Evolutionary conservation across 352 stramenopile species (phyloP).

Genomic region (Phytophthora hybrid): DNA sequence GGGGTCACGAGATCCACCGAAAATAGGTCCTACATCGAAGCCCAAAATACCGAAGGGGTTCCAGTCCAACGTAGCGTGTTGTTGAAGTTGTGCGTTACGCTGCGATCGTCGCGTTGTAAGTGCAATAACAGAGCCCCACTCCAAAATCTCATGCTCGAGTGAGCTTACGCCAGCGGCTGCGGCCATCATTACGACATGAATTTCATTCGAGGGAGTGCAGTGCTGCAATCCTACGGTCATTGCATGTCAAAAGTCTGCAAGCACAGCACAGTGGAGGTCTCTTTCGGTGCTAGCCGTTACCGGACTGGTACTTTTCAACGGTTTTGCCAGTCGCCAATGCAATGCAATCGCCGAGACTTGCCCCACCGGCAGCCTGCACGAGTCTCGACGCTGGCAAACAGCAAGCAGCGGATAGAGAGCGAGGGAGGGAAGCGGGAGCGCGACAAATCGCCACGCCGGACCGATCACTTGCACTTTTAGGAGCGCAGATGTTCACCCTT

Average conservation of each 20-base stretch:
- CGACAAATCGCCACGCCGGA: conserved; percentile 24
- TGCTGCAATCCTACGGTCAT: neutral
- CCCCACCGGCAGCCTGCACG: neutral
- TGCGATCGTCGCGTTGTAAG: conserved; percentile 26
- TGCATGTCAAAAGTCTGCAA: too few relatives aligned
- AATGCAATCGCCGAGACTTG: neutral
- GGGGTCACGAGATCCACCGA: neutral
- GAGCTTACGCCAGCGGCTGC: conserved; percentile 2
- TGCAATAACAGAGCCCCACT: neutral
- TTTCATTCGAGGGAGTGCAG: conserved; percentile 35
- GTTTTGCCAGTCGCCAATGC: conserved; percentile 26
- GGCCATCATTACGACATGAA: conserved; percentile 6
- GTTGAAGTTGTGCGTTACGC: conserved; percentile 29
- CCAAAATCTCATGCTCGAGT: neutral
- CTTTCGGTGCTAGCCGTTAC: conserved; percentile 28
- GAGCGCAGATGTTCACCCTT: neutral
- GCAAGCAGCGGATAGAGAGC: neutral
- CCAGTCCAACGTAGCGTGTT: conserved; percentile 2
- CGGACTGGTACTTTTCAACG: conserved; percentile 28
- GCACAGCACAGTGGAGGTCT: neutral
- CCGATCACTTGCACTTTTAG: conserved; percentile 15
- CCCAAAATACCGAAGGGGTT: too few relatives aligned
- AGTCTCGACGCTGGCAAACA: neutral
- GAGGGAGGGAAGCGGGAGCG: conserved; percentile 14
- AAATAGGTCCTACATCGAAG: neutral